Percentiles rank a stretch among this genome's conserved stretches.
phyloP scores from a whole-genome alignment of 2,329 filamentous ascomycete genomes.

The Botryotinia calthae region DNA sequence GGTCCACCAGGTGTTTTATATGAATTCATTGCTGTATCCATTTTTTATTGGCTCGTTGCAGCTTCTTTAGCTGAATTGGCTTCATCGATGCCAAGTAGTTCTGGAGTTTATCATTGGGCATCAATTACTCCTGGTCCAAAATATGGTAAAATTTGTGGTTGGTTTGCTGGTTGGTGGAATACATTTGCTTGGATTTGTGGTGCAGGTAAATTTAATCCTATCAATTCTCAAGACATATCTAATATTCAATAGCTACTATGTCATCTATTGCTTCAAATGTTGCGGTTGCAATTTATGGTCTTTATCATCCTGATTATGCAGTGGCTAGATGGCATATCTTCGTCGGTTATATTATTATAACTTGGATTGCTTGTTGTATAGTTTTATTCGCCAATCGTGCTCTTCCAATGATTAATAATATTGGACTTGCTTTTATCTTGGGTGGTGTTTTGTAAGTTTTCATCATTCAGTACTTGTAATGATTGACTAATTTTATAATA shows the following conservation, averaged over 20 bases:
- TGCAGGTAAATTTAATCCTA: slow-evolving; percentile 24
- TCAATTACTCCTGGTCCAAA: slow-evolving; percentile 47
- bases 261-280: slow-evolving; percentile 44
- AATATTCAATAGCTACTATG: slow-evolving; percentile 28
- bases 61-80: slow-evolving; percentile 46
- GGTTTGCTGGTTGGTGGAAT: slow-evolving; percentile 53
- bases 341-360: slow-evolving; percentile 47
- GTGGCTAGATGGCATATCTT: slow-evolving; percentile 52
- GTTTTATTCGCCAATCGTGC: slow-evolving; percentile 55
- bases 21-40: slow-evolving; percentile 54
- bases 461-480: background rate
- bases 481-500: background rate
- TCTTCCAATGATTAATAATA: slow-evolving; percentile 52
- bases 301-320: slow-evolving; percentile 47
- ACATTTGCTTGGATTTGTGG: slow-evolving; percentile 45
- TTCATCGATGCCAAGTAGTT: slow-evolving; percentile 34
- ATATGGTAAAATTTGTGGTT: slow-evolving; percentile 48
- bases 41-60: slow-evolving; percentile 52
- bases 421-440: slow-evolving; percentile 53
- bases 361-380: slow-evolving; percentile 46
- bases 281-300: slow-evolving; percentile 47
- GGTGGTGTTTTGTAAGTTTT: slow-evolving; percentile 43
- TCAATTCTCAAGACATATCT: background rate
- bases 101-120: slow-evolving; percentile 52
- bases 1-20: slow-evolving; percentile 61